Evolutionary conservation across 352 stramenopile genomes (phyloP).

Genomic region (Globisporangium yorkense): DNA sequence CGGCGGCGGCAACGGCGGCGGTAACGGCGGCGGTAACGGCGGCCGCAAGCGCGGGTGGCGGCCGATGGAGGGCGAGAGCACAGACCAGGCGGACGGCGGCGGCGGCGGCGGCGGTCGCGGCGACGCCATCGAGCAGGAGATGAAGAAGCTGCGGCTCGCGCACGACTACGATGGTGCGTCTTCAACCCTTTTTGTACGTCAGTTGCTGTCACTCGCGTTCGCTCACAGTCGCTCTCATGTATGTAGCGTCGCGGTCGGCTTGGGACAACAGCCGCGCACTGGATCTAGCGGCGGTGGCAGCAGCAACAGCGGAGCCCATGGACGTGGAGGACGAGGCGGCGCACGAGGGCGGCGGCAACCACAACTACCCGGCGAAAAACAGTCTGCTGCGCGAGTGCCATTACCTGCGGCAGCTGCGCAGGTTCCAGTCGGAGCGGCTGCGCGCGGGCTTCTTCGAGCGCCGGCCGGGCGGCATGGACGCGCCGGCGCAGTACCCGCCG

Average conservation of each 20-base stretch:
- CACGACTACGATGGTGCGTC: conserved; percentile 45
- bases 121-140: conserved; percentile 57
- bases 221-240: too few relatives aligned
- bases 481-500: conserved; percentile 15
- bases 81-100: neutral
- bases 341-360: conserved; percentile 16
- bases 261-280: conserved; percentile 1
- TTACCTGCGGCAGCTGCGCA: conserved; percentile 66
- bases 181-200: neutral
- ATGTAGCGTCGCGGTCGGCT: conserved; percentile 5
- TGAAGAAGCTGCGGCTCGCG: conserved; percentile 69
- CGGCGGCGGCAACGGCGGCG: conserved; percentile 5
- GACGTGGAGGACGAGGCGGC: conserved; percentile 19
- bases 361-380: conserved; percentile 50
- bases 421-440: conserved; percentile 61
- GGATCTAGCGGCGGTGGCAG: neutral
- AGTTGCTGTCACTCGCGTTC: neutral
- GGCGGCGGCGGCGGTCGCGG: conserved; percentile 8
- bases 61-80: conserved; percentile 6
- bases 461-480: conserved; percentile 9
- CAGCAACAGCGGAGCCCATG: conserved; percentile 5
- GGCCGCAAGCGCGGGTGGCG: conserved; percentile 38
- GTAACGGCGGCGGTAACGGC: conserved; percentile 15
- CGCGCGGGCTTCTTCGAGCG: conserved; percentile 41
- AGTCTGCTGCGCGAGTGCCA: conserved; percentile 64